Base-by-base conservation (phyloP, 768 basidiomycete species). In the Coprinellus aureogranulatus region DNA sequence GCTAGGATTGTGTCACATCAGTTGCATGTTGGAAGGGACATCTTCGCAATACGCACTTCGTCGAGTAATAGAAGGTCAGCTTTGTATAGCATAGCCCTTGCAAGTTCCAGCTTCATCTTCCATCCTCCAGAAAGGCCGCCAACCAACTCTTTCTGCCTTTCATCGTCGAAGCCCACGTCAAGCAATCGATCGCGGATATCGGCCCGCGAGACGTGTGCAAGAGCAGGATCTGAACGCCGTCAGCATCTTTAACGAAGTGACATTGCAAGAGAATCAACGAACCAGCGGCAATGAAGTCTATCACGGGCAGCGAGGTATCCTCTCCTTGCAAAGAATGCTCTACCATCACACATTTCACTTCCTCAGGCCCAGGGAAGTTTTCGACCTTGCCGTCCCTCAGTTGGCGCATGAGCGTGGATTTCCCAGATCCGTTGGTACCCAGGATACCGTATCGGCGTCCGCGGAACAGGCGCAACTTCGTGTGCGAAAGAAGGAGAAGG, bases 51-150 rank as follows among this genome's bases (percentile, higher is more conserved):
- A 61, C 65, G 60, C 60, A 89, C 88, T 82, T 94, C 94, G 66
- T 95, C 90, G n/a, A 92, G 82, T 48, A 92, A 76, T 12, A 92
- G 78, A 34, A 92, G 77, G 72, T 92, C 90, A 11, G 91, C 95
- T 65, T 95, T 94, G 77, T 96, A 95, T 51, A 98, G 77, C 94
- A 98, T 98, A 12, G 95, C 96, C 63, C 95, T 80, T 8, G 93
- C 94, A 40, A 98, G 82, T 70, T 98, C 95, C 53, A 98, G 83
- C 73, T 97, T 97, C 95, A 98, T 98, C 78, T 98, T 98, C 95
- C 95, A 98, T 42, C 96, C 95, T 66, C 96, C 96, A 14, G 94
- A 97, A 59, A 98, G 78, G 41, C 91, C 88, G 48, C 90, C 93
- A 59, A 98, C 94, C 52, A 83, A 76, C 64, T 96, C 91, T 40